Evolutionary conservation across 2,329 filamentous ascomycete genomes (phyloP).

Genomic region (Lasiodiplodia theobromae): DNA sequence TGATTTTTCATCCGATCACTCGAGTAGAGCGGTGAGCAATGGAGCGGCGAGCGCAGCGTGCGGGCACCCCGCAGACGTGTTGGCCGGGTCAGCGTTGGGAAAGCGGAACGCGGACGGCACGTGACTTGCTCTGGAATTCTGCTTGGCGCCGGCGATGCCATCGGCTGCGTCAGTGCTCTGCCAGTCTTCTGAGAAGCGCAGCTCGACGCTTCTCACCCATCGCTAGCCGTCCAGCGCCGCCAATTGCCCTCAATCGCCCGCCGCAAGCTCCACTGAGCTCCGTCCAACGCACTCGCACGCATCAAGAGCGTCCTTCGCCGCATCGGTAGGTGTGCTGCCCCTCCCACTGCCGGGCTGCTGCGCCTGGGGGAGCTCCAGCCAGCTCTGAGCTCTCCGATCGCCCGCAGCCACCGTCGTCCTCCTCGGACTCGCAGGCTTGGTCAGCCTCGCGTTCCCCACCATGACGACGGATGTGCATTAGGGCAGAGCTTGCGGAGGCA

Average conservation of each 20-base stretch:
- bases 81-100: neutral
- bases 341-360: neutral
- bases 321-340: conserved; percentile 14
- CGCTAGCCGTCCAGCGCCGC: conserved; percentile 3
- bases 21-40: neutral
- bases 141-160: conserved; percentile 1
- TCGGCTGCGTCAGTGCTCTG: conserved; percentile 18
- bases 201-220: conserved; percentile 9
- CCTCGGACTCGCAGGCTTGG: neutral
- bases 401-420: conserved; percentile 4
- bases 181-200: conserved; percentile 12
- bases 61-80: neutral
- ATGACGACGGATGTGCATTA: conserved; percentile 24
- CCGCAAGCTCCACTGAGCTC: conserved; percentile 8
- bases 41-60: neutral
- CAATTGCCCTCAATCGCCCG: conserved; percentile 24
- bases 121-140: neutral
- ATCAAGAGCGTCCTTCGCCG: neutral
- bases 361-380: conserved; percentile 26
- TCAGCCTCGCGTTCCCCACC: conserved; percentile 24
- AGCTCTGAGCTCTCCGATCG: conserved; percentile 28
- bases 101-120: neutral
- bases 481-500: conserved; percentile 25
- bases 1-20: neutral
- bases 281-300: neutral